Percentiles rank a stretch among this genome's conserved stretches.
Conservation (phyloP, 306 rosid genomes). For the Quercus rubra region DNA sequence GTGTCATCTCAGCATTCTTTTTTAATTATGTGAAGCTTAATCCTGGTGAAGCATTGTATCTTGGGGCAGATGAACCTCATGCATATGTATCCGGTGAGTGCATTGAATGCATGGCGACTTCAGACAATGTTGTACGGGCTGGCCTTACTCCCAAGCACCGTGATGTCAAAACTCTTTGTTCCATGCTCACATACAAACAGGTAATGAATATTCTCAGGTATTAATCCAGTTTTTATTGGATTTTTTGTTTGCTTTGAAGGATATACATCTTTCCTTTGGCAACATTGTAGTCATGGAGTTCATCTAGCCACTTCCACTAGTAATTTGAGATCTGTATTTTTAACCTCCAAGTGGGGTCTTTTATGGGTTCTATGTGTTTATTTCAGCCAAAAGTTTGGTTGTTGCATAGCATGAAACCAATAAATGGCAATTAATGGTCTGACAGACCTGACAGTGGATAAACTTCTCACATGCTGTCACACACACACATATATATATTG, state of each 20-base stretch:
- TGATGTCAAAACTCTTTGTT: slow-evolving; percentile 85
- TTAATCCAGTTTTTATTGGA: neutral
- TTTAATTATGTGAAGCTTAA: slow-evolving; percentile 77
- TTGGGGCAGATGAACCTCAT: slow-evolving; percentile 90
- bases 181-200: slow-evolving; percentile 96
- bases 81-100: slow-evolving; percentile 84
- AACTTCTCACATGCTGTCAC: neutral
- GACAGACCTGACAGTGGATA: neutral
- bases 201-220: slow-evolving; percentile 27
- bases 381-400: neutral
- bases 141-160: slow-evolving; percentile 89
- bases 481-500: neutral
- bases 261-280: neutral
- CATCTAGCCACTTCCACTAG: neutral
- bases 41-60: slow-evolving; percentile 84
- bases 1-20: slow-evolving; percentile 84
- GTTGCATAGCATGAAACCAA: neutral
- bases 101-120: slow-evolving; percentile 97
- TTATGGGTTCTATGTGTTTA: neutral
- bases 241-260: neutral
- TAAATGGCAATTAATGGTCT: neutral
- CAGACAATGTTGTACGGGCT: slow-evolving; percentile 95
- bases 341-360: neutral
- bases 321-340: neutral
- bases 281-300: neutral